phyloP scores from a whole-genome alignment of 495 filamentous ascomycete genomes.

The Penicillium mononematosum region DNA sequence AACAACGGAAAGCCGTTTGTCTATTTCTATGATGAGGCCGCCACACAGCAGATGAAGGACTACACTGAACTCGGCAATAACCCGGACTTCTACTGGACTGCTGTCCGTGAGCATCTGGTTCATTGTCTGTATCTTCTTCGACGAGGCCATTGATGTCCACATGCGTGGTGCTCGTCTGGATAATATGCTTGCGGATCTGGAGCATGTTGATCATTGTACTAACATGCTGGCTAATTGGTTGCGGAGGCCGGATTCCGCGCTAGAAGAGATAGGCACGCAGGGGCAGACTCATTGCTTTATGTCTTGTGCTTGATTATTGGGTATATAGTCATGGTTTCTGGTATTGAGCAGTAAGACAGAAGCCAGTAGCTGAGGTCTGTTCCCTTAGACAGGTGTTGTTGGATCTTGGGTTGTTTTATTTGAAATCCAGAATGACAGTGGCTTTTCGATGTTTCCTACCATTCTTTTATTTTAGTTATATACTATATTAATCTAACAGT shows the following conservation, averaged over 20 bases:
- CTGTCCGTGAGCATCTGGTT: conserved; percentile 17
- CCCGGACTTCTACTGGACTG: conserved; percentile 16
- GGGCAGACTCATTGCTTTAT: conserved; percentile 20
- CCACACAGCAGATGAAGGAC: conserved; percentile 17
- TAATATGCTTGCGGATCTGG: conserved; percentile 16
- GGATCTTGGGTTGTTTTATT: background rate
- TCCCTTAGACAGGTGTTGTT: background rate
- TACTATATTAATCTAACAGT: background rate
- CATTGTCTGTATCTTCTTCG: conserved; percentile 20
- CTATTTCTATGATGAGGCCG: conserved; percentile 18
- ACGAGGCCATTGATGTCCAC: conserved; percentile 16
- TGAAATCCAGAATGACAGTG: background rate
- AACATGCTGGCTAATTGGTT: conserved; percentile 18
- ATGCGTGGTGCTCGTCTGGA: conserved; percentile 20
- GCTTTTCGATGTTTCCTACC: background rate
- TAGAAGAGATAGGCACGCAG: conserved; percentile 14
- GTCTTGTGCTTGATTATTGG: conserved; percentile 13
- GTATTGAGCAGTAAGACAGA: no score
- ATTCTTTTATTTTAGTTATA: background rate
- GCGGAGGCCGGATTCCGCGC: conserved; percentile 12
- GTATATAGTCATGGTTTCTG: background rate
- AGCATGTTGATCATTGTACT: conserved; percentile 21
- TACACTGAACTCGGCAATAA: conserved; percentile 17
- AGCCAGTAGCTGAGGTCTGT: background rate
- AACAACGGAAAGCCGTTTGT: conserved; percentile 20